These are phyloP conservation scores for Boletus vinaceobasis DNA, from an alignment of 768 basidiomycete species.

Conservation along the genomic window DNA sequence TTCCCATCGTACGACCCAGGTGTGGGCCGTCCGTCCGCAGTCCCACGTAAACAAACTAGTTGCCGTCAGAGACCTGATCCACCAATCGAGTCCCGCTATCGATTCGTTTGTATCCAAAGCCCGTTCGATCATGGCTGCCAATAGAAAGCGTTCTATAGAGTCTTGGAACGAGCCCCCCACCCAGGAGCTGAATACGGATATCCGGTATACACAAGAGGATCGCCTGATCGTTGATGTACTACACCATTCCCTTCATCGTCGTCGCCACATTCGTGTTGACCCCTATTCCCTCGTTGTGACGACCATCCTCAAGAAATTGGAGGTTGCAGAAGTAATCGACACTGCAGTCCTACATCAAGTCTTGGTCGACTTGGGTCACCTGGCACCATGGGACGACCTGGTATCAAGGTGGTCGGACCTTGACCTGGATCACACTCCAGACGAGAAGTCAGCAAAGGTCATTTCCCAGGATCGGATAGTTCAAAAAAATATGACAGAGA, in stretches of 20 bases:
- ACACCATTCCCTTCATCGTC: conserved; percentile 46
- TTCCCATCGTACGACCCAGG: conserved; percentile 45
- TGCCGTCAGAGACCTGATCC: conserved; percentile 47
- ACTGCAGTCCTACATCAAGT: conserved; percentile 39
- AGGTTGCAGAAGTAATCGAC: conserved; percentile 33
- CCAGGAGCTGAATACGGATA: conserved; percentile 20
- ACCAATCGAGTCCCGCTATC: conserved; percentile 38
- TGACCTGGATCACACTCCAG: conserved; percentile 19
- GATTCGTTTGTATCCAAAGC: conserved; percentile 52
- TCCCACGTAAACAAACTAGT: conserved; percentile 51
- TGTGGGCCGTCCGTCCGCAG: conserved; percentile 62
- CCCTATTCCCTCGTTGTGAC: conserved; percentile 55
- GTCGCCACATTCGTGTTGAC: conserved; percentile 52
- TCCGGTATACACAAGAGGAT: conserved; percentile 52
- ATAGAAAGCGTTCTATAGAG: conserved; percentile 27
- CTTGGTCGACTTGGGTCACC: conserved; percentile 67
- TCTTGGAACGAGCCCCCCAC: conserved; percentile 33
- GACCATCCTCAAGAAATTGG: conserved; percentile 56
- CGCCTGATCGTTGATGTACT: conserved; percentile 58
- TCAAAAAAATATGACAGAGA: conserved; percentile 14
- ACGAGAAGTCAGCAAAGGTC: conserved; percentile 31
- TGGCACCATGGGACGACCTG: conserved; percentile 80
- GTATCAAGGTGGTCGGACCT: conserved; percentile 39
- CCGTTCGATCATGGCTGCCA: conserved; percentile 36
- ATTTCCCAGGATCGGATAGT: conserved; percentile 31